Evolutionary conservation across 805 yeast genomes (phyloP).

Genomic region (Starmerella scarabaei): DNA sequence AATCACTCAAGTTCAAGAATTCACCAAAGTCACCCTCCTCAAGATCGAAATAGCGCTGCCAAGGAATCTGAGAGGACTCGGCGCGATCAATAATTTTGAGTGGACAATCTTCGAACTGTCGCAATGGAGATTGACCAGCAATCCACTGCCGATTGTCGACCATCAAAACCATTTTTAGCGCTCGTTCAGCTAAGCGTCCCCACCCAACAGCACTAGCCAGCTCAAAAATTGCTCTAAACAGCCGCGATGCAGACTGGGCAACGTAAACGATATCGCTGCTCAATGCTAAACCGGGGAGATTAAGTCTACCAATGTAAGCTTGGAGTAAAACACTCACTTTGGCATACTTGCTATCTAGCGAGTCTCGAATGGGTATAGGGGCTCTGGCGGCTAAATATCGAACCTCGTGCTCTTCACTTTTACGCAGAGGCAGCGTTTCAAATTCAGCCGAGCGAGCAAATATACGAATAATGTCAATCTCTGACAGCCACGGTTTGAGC

Average conservation of each 20-base stretch:
- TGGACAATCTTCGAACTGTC: slow-evolving; percentile 71
- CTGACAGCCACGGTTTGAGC: slow-evolving; percentile 50
- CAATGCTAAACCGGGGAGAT: slow-evolving; percentile 76
- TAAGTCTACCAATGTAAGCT: slow-evolving; percentile 66
- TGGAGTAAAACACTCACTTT: slow-evolving; percentile 73
- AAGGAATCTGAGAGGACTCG: slow-evolving; percentile 73
- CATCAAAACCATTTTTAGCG: slow-evolving; percentile 62
- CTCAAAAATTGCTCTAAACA: slow-evolving; percentile 75
- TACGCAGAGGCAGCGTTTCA: slow-evolving; percentile 67
- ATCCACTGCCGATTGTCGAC: slow-evolving; percentile 76
- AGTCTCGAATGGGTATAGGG: slow-evolving; percentile 78
- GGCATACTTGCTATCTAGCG: slow-evolving; percentile 54
- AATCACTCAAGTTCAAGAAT: slow-evolving; percentile 49
- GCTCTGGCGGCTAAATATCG: slow-evolving; percentile 52
- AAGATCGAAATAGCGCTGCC: slow-evolving; percentile 61
- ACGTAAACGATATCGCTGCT: slow-evolving; percentile 88
- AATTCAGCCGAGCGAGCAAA: slow-evolving; percentile 81
- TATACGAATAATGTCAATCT: slow-evolving; percentile 61
- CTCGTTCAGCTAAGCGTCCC: slow-evolving; percentile 46
- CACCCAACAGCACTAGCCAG: slow-evolving; percentile 57
- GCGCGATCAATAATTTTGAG: slow-evolving; percentile 53
- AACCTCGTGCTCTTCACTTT: slow-evolving; percentile 70
- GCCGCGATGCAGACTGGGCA: slow-evolving; percentile 84
- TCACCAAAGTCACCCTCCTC: slow-evolving; percentile 65
- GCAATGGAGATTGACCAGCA: slow-evolving; percentile 59